Evolutionary conservation across 768 basidiomycete genomes (phyloP).

Genomic region (Boletus rubescentipes): DNA sequence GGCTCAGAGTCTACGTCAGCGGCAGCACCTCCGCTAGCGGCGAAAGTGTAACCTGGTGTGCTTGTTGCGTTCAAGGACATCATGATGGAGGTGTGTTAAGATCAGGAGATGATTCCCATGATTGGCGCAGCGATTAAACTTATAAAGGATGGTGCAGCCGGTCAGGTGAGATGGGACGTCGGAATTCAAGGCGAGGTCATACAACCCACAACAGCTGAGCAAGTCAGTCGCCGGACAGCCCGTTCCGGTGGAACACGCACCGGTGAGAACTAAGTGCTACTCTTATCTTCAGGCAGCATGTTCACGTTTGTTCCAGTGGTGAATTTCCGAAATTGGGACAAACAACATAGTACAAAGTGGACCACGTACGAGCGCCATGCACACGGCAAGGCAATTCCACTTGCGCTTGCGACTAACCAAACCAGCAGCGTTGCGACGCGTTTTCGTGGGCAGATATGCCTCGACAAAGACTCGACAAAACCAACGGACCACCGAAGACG

Average conservation of each 20-base stretch:
- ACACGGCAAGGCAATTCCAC: slow-evolving; percentile 5
- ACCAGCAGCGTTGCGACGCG: neutral
- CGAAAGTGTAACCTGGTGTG: slow-evolving; percentile 35
- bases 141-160: neutral
- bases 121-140: neutral
- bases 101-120: slow-evolving; percentile 6
- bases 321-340: too few relatives aligned
- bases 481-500: slow-evolving; percentile 13
- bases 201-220: neutral
- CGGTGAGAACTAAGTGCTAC: neutral
- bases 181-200: neutral
- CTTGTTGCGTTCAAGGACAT: slow-evolving; percentile 20
- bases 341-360: slow-evolving; percentile 1
- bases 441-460: slow-evolving; percentile 5
- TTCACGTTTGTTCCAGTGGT: neutral
- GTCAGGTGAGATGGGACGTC: too few relatives aligned
- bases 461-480: slow-evolving; percentile 16
- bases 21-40: slow-evolving; percentile 10
- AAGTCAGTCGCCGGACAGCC: neutral
- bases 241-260: neutral
- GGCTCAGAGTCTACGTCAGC: slow-evolving; percentile 8
- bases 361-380: slow-evolving; percentile 6
- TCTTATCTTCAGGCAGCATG: too few relatives aligned
- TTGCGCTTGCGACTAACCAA: slow-evolving; percentile 1
- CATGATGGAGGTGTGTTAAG: slow-evolving; percentile 7